Base-by-base conservation (phyloP, 2,329 filamentous ascomycete species). In the Epichloe uncinata region DNA sequence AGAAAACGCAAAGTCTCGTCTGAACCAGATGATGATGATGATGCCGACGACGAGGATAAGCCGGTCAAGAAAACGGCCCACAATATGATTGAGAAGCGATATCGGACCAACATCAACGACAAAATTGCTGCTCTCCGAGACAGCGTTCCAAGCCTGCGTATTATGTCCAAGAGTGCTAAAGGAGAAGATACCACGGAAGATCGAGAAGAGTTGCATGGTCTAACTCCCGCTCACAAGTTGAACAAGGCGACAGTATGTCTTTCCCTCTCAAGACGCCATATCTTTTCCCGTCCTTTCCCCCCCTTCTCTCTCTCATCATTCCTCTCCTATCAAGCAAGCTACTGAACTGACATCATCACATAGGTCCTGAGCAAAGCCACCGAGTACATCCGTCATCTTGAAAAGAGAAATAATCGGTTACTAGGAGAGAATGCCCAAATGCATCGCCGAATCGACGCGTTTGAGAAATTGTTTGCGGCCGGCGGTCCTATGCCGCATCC, bases 1-100 rank as follows among this genome's bases (percentile, higher is more conserved):
- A 74, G 81, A 57, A 89, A 88, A 68, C 77, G 85, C 57, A 89
- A 88, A 68, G 78, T 81, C 0, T 81, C 81, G 0, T 75, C 73
- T 46, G 76, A 79, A 48, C 59, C 66, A 50, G 56, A 75, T 52
- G 57, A 76, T 52, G 55, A 69, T n/a, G 78, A 81, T 45, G 79
- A 83, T 12, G 73, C 79, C 43, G 69, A 75, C 33, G 66, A 78
- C 47, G 76, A 75, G 56, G 77, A 72, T 58, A 81, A 75, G 52
- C 67, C 67, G 5, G 59, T 69, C 52, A 96, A 95, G 74, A 96
- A 96, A 75, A 94, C 90, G 34, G 89, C 91, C 2, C 91, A 97
- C 69, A 97, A 96, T 67, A 93, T 97, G 77, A 96, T 97, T 55
- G 91, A 97, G 70, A 97, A 96, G 74, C 76, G 91, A 56, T 97